Percentiles rank a stretch among this genome's conserved stretches.
These are phyloP conservation scores for Leptosphaerulina australis DNA, from an alignment of 2,329 filamentous ascomycete species.

Conservation along the genomic window DNA sequence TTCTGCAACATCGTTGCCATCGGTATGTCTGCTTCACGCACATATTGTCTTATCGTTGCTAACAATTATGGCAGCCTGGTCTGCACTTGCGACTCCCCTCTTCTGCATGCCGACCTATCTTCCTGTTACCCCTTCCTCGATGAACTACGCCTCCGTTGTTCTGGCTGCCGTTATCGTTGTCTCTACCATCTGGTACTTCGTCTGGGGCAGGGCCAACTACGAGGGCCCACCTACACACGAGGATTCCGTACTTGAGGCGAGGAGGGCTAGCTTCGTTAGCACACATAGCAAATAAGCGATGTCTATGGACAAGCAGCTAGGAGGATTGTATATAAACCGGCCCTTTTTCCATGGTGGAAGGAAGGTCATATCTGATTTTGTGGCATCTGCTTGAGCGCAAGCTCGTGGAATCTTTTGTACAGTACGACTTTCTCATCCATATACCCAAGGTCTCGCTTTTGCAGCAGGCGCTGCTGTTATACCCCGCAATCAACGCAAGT, in stretches of 20 bases:
- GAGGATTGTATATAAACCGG: conserved; percentile 1
- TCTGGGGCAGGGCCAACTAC: conserved; percentile 73
- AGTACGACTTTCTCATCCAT: conserved; percentile 7
- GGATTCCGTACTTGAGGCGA: conserved; percentile 39
- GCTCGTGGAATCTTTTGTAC: conserved; percentile 4
- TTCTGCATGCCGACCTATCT: conserved; percentile 74
- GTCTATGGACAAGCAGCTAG: not conserved
- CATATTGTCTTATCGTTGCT: not conserved
- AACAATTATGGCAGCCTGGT: conserved; percentile 58
- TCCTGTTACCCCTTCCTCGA: conserved; percentile 63
- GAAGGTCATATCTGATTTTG: not conserved
- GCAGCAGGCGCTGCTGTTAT: too few relatives aligned
- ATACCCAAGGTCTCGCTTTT: conserved; percentile 9
- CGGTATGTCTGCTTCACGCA: conserved; percentile 55
- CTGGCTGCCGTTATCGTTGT: conserved; percentile 69
- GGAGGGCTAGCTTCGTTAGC: conserved; percentile 40
- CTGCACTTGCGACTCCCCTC: conserved; percentile 69
- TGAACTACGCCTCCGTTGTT: conserved; percentile 80
- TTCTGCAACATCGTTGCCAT: conserved; percentile 69
- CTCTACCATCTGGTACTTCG: conserved; percentile 69
- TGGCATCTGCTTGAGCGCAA: conserved; percentile 3
- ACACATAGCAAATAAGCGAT: conserved; percentile 22
- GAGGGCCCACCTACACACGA: conserved; percentile 60
- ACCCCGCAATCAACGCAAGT: not conserved
- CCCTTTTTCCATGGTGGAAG: not conserved